Evolutionary conservation across 257 asterid species (phyloP).

Genomic region (Jacaranda mimosifolia): DNA sequence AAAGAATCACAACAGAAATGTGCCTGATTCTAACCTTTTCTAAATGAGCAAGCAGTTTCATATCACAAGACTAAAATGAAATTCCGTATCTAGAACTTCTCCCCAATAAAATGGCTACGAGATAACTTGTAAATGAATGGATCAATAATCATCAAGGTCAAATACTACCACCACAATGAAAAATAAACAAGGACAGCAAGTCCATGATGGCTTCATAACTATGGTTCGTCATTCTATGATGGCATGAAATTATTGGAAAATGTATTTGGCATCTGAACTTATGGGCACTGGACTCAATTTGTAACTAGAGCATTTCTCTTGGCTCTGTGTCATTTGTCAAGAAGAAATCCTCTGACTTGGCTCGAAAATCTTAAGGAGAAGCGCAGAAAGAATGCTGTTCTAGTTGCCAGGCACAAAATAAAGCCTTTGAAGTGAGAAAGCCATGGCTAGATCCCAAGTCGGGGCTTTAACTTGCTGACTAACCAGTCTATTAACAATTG

Average conservation of each 20-base stretch:
- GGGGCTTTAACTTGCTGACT: no score
- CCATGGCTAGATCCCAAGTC: no score
- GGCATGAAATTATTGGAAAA: neutral
- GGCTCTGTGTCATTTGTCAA: no score
- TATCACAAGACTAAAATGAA: neutral
- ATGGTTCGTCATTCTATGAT: neutral
- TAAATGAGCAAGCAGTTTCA: neutral
- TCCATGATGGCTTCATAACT: neutral
- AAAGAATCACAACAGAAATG: neutral
- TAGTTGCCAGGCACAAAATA: no score
- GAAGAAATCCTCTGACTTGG: no score
- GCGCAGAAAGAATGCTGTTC: no score
- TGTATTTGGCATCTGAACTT: no score
- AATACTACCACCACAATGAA: neutral
- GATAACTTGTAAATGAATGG: neutral
- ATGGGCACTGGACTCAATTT: no score
- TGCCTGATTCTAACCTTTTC: neutral
- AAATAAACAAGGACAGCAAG: neutral
- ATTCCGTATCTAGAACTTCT: neutral
- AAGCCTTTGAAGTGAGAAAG: no score
- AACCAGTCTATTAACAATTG: no score
- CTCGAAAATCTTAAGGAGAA: no score
- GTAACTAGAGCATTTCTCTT: no score
- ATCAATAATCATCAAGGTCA: neutral
- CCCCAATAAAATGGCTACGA: neutral